Base-by-base conservation (phyloP, 148 eudicot species). In the Dianthus caryophyllus region DNA sequence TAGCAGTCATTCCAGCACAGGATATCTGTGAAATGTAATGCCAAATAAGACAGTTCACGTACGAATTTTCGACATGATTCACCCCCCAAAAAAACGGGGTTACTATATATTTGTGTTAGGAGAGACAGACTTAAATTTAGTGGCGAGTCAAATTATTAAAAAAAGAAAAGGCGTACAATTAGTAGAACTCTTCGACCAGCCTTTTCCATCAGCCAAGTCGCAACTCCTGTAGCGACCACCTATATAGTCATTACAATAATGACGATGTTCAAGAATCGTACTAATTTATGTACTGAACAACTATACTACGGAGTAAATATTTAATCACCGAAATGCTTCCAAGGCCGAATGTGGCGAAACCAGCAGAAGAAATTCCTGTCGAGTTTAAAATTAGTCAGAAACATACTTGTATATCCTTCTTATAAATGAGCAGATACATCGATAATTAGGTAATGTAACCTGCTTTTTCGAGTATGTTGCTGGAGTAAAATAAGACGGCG, bases 401-500 rank as follows among this genome's bases (percentile, higher is more conserved):
- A 41, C 16, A 0, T n/a, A n/a, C n/a, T n/a, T n/a, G n/a, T n/a
- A n/a, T 30, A 20, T 2, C 52, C 71, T 39, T 44, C 26, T 4
- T 17, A 22, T 55, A 6, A n/a, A 61, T 0, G 14, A 27, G 25
- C 44, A 44, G 64, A 57, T n/a, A n/a, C n/a, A n/a, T 33, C 38
- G 38, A 33, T 33, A 33, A 33, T 33, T 7, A 33, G 4, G 38
- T 33, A 7, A 33, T 33, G 3, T 76, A 56, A 91, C 97, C 97
- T 70, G 97, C 97, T 60, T 79, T 76, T 75, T 80, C 74, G 52
- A 91, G 89, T 57, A 89, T 93, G 55, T 75, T 84, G 65, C 81
- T 86, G 55, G 98, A 83, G 57, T 93, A 93, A 73, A 89, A 93
- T 38, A 93, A 60, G 59, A 93, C 84, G 73, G 84, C 98, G 47